Conservation (phyloP, 768 basidiomycete genomes). For the Psilocybe tampanensis region DNA sequence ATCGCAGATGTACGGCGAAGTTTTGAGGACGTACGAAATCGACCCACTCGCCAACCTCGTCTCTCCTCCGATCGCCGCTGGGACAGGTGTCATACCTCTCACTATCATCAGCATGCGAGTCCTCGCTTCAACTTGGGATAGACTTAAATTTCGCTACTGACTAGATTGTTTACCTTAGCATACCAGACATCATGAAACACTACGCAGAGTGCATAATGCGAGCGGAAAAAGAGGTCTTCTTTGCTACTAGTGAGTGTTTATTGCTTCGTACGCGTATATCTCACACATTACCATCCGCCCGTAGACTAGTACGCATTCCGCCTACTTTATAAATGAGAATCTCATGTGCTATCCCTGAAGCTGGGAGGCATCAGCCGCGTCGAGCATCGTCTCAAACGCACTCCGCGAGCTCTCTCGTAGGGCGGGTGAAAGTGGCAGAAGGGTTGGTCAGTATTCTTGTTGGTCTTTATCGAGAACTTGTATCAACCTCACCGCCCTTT, state of each 20-base stretch:
- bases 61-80: too few relatives aligned
- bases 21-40: too few relatives aligned
- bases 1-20: too few relatives aligned
- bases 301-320: conserved; percentile 6
- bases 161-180: not conserved
- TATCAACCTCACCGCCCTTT: not conserved
- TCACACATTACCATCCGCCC: too few relatives aligned
- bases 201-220: conserved; percentile 15
- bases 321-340: not conserved
- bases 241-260: conserved; percentile 9
- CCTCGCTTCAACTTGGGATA: not conserved
- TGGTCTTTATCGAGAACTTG: not conserved
- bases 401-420: conserved; percentile 8
- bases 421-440: conserved; percentile 3
- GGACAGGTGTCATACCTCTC: too few relatives aligned
- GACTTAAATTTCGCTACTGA: not conserved
- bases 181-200: conserved; percentile 13
- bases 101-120: conserved; percentile 14
- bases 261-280: not conserved
- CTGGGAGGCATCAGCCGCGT: conserved; percentile 8
- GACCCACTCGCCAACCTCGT: too few relatives aligned
- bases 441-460: not conserved
- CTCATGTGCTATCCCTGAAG: not conserved
- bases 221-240: conserved; percentile 15
- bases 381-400: conserved; percentile 1